phyloP scores from a whole-genome alignment of 345 rosid genomes.

The Atalantia buxifolia region DNA sequence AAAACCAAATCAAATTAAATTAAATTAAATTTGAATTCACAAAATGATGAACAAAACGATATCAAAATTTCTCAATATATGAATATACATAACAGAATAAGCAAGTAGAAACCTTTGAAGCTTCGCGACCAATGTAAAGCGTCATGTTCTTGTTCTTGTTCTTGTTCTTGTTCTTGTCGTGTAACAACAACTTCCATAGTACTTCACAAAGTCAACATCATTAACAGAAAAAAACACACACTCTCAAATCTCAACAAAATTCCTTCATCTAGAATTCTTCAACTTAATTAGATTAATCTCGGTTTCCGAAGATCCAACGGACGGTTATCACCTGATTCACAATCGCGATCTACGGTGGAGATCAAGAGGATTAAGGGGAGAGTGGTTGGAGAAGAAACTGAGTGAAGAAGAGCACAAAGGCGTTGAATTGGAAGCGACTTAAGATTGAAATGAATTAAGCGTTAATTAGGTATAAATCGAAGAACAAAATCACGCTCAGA shows the following conservation, averaged over 20 bases:
- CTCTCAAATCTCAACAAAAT: not conserved
- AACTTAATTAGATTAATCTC: not conserved
- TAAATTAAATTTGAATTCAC: constrained; percentile 19
- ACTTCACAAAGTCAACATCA: constrained; percentile 53
- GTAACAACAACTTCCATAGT: constrained; percentile 59
- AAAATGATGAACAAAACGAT: not conserved
- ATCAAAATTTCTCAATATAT: not conserved
- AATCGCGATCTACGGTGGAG: constrained; percentile 20
- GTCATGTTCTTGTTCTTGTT: constrained; percentile 44
- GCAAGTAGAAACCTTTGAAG: constrained; percentile 64
- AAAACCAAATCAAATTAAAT: constrained; percentile 1
- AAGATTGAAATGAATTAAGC: not conserved
- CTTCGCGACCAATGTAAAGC: constrained; percentile 92
- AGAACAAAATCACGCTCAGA: not conserved
- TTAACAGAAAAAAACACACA: constrained; percentile 12
- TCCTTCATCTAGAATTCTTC: not conserved
- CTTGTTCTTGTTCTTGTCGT: constrained; percentile 27
- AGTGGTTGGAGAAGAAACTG: not conserved
- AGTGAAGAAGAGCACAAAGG: not conserved
- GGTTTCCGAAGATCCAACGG: not conserved
- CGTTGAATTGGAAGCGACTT: not conserved
- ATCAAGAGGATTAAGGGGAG: constrained; percentile 3
- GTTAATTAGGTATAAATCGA: not conserved
- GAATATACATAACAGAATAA: not conserved
- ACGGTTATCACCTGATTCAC: constrained; percentile 12